Evolutionary conservation across 129 eudicot species (phyloP).

Genomic region (sunflower (Helianthus annuus)): DNA sequence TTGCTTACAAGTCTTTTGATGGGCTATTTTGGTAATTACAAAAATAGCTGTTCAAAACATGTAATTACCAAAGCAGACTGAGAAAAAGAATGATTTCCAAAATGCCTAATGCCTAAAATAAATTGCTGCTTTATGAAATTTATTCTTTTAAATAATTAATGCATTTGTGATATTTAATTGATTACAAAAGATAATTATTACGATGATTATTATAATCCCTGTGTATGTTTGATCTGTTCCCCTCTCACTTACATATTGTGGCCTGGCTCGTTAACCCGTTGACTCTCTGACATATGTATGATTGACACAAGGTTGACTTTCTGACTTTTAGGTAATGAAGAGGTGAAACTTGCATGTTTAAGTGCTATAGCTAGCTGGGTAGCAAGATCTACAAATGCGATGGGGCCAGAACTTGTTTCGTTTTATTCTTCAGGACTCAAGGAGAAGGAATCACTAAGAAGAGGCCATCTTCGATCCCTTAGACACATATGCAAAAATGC

Average conservation of each 20-base stretch:
- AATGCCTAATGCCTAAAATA: not conserved
- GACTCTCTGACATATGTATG: not conserved
- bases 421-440: slow-evolving; percentile 77
- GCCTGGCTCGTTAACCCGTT: too few species aligned
- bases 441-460: slow-evolving; percentile 89
- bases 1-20: not conserved
- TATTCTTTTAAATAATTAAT: not conserved
- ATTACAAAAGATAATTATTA: not conserved
- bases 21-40: not conserved
- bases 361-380: slow-evolving; percentile 81
- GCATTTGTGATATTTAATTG: not conserved
- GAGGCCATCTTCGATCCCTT: slow-evolving; percentile 88
- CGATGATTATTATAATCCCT: not conserved
- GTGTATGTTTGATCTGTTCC: not conserved
- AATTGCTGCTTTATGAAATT: slow-evolving; percentile 1
- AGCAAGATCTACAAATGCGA: slow-evolving; percentile 60
- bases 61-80: not conserved
- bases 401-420: slow-evolving; percentile 64
- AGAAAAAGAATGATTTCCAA: not conserved
- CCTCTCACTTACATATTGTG: too few species aligned
- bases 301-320: slow-evolving; percentile 21
- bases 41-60: not conserved
- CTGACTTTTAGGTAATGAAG: slow-evolving; percentile 80
- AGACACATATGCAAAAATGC: slow-evolving; percentile 61
- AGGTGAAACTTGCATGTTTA: slow-evolving; percentile 85